phyloP scores from a whole-genome alignment of 2,329 filamentous ascomycete genomes.

The Aspergillus sp. region DNA sequence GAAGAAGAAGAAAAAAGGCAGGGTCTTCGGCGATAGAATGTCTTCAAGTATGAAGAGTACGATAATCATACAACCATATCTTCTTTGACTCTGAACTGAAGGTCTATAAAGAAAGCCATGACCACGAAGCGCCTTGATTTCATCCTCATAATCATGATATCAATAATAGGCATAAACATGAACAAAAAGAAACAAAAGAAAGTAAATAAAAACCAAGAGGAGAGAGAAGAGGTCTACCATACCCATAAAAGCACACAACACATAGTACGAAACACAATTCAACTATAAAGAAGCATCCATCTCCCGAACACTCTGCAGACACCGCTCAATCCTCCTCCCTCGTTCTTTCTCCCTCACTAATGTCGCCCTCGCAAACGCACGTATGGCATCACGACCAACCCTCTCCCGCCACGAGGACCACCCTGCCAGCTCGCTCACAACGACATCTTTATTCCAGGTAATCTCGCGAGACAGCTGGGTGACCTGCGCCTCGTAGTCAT shows the following conservation, averaged over 20 bases:
- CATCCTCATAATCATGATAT: neutral
- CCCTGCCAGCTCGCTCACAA: conserved; percentile 80
- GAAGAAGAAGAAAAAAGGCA: too few species aligned
- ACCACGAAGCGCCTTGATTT: neutral
- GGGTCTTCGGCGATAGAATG: too few species aligned
- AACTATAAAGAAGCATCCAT: conserved; percentile 10
- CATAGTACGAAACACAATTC: conserved; percentile 7
- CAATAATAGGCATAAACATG: neutral
- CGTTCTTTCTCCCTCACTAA: conserved; percentile 71
- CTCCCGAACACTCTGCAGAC: conserved; percentile 55
- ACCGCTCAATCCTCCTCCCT: conserved; percentile 71
- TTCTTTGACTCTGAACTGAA: too few species aligned
- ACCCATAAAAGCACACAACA: conserved; percentile 1
- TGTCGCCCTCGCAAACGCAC: conserved; percentile 67
- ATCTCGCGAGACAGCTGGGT: conserved; percentile 71
- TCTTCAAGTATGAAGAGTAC: too few species aligned
- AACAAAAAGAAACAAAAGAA: neutral
- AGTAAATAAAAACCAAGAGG: neutral
- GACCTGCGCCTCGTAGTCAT: conserved; percentile 61
- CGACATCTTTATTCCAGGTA: conserved; percentile 85
- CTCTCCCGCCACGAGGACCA: conserved; percentile 87
- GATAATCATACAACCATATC: too few species aligned
- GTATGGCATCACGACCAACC: conserved; percentile 65
- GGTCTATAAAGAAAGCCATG: neutral
- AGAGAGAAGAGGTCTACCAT: neutral